phyloP scores from a whole-genome alignment of 2,329 filamentous ascomycete genomes.

The Phialophora tarda region DNA sequence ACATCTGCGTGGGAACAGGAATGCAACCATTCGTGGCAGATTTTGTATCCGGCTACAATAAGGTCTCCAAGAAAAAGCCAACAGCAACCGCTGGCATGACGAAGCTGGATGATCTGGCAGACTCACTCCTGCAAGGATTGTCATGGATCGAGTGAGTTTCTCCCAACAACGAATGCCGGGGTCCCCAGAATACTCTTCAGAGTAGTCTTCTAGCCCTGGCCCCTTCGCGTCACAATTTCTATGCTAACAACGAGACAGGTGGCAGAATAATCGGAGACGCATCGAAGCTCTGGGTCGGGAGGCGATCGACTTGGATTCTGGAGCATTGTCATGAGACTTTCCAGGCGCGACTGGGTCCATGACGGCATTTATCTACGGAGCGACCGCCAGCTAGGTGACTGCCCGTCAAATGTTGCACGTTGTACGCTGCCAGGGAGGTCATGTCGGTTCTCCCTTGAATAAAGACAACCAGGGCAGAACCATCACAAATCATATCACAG shows the following conservation, averaged over 20 bases:
- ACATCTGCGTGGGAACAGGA: slow-evolving; percentile 18
- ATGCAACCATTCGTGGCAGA: slow-evolving; percentile 18
- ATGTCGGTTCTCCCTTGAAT: not conserved
- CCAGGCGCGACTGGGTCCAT: not conserved
- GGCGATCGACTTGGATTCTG: slow-evolving; percentile 26
- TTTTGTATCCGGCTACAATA: slow-evolving; percentile 27
- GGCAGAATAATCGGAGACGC: slow-evolving; percentile 58
- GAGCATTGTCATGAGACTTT: slow-evolving; percentile 8
- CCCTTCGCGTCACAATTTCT: not conserved
- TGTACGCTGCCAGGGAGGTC: not conserved
- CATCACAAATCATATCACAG: not conserved
- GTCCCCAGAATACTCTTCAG: not conserved
- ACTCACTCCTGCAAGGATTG: slow-evolving; percentile 77
- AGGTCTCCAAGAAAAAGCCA: slow-evolving; percentile 15
- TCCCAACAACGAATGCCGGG: not conserved
- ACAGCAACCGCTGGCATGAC: slow-evolving; percentile 23
- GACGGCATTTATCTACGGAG: not conserved
- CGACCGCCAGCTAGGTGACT: not conserved
- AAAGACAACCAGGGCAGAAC: not conserved
- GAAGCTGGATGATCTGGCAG: slow-evolving; percentile 84
- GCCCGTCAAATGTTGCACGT: not conserved
- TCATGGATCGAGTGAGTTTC: slow-evolving; percentile 65
- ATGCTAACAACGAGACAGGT: slow-evolving; percentile 46
- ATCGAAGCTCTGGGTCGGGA: slow-evolving; percentile 26
- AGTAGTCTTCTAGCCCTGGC: not conserved